Base-by-base conservation (phyloP, 805 yeast genomes). In the Sugiyamaella americana region DNA sequence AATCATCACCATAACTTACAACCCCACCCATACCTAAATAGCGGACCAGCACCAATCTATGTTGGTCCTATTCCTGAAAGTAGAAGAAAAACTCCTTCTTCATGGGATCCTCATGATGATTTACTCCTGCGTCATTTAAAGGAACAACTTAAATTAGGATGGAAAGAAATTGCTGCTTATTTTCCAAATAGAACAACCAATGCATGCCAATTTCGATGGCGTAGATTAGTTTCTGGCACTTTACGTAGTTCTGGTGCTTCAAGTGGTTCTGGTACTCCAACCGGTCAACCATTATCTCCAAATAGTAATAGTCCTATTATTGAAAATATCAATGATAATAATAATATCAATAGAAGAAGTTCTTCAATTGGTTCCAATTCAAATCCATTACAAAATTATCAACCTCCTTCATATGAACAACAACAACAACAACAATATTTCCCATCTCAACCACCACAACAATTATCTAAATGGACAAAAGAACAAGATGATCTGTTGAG, bases 141-240 rank as follows among this genome's bases (percentile, higher is more conserved):
- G 64, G 95, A 87, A 62, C 79, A 80, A 51, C 85, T 81, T 61
- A 84, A 84, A 61, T 72, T 86, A 55, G 95, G 95, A 1, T 87
- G 95, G 95, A 80, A 87, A 63, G 95, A 87, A 54, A 86, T 87
- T 43, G 82, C 93, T 1, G 73, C 80, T 29, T 84, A 83, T 58
- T 87, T 87, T 63, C 74, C 78, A 37, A 82, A 82, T 61, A 70
- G 95, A 60, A 87, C 95, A 2, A 88, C 94, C 32, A 87, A 85
- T 60, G 94, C 94, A 2, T 85, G 95, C 58, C 94, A 85, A 66
- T 85, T 85, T 60, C 76, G 95, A 56, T 87, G 95, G 95, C 75
- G 95, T 62, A 67, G 95, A 52, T 67, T 80, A 40, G 76, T 70
- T 55, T 62, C 69, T 6, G 74, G 75, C 6, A 65, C 71, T 13